phyloP scores from a whole-genome alignment of 805 yeast species.

The Pichia nakasei region DNA sequence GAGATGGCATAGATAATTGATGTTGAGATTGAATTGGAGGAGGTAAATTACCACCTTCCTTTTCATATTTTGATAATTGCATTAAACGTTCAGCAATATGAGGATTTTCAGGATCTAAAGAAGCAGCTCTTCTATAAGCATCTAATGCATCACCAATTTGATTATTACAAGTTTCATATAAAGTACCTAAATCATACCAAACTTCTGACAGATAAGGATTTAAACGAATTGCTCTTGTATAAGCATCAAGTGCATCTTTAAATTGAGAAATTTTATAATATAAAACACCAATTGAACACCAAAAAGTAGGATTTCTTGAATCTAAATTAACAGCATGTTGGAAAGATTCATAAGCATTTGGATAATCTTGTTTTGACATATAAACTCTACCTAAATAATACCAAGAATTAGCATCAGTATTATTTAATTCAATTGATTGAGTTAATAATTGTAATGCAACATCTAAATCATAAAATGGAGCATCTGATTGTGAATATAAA shows the following conservation, averaged over 20 bases:
- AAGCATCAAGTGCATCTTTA: slow-evolving; percentile 95
- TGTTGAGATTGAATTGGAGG: slow-evolving; percentile 51
- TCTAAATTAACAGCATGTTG: slow-evolving; percentile 98
- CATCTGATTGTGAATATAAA: slow-evolving; percentile 69
- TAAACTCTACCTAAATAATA: slow-evolving; percentile 93
- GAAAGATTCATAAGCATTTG: slow-evolving; percentile 95
- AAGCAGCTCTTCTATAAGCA: slow-evolving; percentile 94
- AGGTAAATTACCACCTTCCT: slow-evolving; percentile 53
- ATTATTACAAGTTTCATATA: slow-evolving; percentile 95
- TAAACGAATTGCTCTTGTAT: slow-evolving; percentile 89
- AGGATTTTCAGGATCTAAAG: slow-evolving; percentile 88
- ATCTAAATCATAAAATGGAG: slow-evolving; percentile 71
- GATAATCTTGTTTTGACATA: slow-evolving; percentile 91
- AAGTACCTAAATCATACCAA: slow-evolving; percentile 96
- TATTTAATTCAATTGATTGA: slow-evolving; percentile 84
- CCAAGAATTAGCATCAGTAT: slow-evolving; percentile 94
- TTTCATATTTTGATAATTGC: slow-evolving; percentile 66
- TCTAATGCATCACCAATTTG: slow-evolving; percentile 92
- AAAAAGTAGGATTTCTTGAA: slow-evolving; percentile 93
- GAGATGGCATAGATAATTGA: slow-evolving; percentile 34
- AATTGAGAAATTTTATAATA: slow-evolving; percentile 95
- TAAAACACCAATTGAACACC: slow-evolving; percentile 94
- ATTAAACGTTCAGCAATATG: slow-evolving; percentile 91
- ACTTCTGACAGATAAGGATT: slow-evolving; percentile 96
- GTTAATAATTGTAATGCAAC: slow-evolving; percentile 73